Conservation (phyloP, 169 alveolate species). For the Eimeria falciformis region DNA sequence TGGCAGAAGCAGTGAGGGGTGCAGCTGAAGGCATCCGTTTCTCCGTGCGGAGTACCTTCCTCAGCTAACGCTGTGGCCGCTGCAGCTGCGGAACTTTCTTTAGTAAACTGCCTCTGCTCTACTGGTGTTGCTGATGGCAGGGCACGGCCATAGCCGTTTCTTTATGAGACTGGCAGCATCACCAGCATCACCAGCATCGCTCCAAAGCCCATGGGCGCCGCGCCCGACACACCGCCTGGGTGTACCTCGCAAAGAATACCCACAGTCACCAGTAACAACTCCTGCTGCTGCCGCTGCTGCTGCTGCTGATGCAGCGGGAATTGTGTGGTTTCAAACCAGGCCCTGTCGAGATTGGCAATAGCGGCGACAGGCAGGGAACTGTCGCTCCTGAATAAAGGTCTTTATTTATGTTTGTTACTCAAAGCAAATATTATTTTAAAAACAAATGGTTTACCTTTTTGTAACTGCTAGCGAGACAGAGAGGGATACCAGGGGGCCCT, state of each 20-base stretch:
- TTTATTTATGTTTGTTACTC: background rate
- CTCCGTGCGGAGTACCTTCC: background rate
- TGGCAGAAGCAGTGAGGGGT: background rate
- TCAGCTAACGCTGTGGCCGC: too few species aligned
- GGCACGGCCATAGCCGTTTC: too few species aligned
- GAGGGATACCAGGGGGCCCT: too few species aligned
- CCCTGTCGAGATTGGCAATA: background rate
- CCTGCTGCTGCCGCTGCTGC: constrained; percentile 14
- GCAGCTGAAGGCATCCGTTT: too few species aligned
- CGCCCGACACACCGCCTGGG: too few species aligned
- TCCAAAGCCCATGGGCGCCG: background rate
- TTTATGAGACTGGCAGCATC: too few species aligned
- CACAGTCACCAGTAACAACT: background rate
- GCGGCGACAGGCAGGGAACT: background rate
- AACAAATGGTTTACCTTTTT: background rate
- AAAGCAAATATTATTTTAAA: background rate
- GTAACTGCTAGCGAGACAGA: background rate
- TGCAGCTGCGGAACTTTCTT: too few species aligned
- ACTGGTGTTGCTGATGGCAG: too few species aligned
- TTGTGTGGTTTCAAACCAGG: background rate
- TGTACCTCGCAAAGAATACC: too few species aligned
- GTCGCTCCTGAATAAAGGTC: background rate
- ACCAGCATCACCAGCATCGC: background rate
- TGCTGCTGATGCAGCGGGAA: background rate
- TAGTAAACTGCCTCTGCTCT: too few species aligned